phyloP scores from a whole-genome alignment of 495 filamentous ascomycete species.

The Trichoderma asperelloides region DNA sequence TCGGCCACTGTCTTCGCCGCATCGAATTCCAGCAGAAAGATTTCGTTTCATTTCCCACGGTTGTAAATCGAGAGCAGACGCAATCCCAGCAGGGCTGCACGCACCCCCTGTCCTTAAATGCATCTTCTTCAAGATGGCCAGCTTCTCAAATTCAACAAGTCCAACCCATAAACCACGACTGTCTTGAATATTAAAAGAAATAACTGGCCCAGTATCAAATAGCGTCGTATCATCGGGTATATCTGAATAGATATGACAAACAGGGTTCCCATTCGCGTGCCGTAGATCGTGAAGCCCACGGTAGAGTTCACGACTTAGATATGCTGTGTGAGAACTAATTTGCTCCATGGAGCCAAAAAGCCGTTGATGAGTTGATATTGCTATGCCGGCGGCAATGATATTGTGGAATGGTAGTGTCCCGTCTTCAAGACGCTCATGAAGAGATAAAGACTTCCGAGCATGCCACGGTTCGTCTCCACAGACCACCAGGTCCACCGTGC shows the following conservation, averaged over 20 bases:
- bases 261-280: slow-evolving; percentile 58
- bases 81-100: slow-evolving; percentile 86
- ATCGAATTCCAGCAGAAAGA: slow-evolving; percentile 71
- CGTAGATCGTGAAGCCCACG: slow-evolving; percentile 47
- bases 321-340: slow-evolving; percentile 66
- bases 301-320: slow-evolving; percentile 51
- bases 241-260: slow-evolving; percentile 58
- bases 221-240: slow-evolving; percentile 16
- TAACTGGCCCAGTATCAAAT: slow-evolving; percentile 50
- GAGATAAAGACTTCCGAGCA: slow-evolving; percentile 56
- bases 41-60: slow-evolving; percentile 73
- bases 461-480: slow-evolving; percentile 61
- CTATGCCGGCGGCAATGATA: slow-evolving; percentile 70
- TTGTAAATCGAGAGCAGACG: slow-evolving; percentile 54
- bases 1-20: slow-evolving; percentile 71
- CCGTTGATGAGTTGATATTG: slow-evolving; percentile 57
- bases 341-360: slow-evolving; percentile 62
- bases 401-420: slow-evolving; percentile 84
- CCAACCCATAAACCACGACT: slow-evolving; percentile 63
- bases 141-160: slow-evolving; percentile 74
- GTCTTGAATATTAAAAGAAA: slow-evolving; percentile 75
- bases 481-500: slow-evolving; percentile 76
- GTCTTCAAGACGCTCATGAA: slow-evolving; percentile 80
- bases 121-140: slow-evolving; percentile 67
- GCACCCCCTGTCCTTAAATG: slow-evolving; percentile 79